Evolutionary conservation across 2,329 filamentous ascomycete genomes (phyloP).

Genomic region (Apiospora aurea): DNA sequence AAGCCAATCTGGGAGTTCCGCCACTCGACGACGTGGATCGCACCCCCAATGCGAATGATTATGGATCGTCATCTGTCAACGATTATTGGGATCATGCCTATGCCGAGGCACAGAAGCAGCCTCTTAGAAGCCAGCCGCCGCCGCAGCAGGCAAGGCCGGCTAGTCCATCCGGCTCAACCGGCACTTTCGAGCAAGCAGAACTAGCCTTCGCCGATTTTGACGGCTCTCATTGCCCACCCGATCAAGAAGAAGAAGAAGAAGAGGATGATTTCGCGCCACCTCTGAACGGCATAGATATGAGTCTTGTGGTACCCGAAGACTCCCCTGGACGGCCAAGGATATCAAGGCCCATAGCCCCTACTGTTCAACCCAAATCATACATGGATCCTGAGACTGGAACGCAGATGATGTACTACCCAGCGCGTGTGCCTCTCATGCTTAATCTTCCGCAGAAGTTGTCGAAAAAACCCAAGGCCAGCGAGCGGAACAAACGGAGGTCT

Average conservation of each 20-base stretch:
- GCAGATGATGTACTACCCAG: constrained; percentile 93
- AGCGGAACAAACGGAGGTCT: constrained; percentile 74
- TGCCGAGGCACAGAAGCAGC: constrained; percentile 32
- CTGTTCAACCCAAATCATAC: constrained; percentile 61
- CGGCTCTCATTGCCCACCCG: constrained; percentile 75
- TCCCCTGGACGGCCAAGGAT: constrained; percentile 33
- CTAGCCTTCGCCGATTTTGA: constrained; percentile 82
- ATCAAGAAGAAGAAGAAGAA: constrained; percentile 44
- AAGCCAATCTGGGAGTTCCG: constrained; percentile 30
- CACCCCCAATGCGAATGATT: constrained; percentile 39
- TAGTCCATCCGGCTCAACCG: constrained; percentile 60
- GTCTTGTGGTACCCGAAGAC: constrained; percentile 32
- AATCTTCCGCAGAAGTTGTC: constrained; percentile 91
- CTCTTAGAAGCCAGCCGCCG: constrained; percentile 32
- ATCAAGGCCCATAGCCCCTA: constrained; percentile 43
- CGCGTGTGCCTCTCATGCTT: constrained; percentile 90
- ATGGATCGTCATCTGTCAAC: constrained; percentile 33
- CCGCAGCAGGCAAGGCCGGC: constrained; percentile 44
- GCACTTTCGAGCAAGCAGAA: constrained; percentile 70
- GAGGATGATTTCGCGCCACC: constrained; percentile 31
- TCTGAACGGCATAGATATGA: constrained; percentile 34
- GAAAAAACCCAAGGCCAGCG: constrained; percentile 68
- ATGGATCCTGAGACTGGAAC: constrained; percentile 71
- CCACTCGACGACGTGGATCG: constrained; percentile 37
- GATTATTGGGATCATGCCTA: constrained; percentile 42